phyloP scores from a whole-genome alignment of 805 yeast genomes.

The Candida patagonica region DNA sequence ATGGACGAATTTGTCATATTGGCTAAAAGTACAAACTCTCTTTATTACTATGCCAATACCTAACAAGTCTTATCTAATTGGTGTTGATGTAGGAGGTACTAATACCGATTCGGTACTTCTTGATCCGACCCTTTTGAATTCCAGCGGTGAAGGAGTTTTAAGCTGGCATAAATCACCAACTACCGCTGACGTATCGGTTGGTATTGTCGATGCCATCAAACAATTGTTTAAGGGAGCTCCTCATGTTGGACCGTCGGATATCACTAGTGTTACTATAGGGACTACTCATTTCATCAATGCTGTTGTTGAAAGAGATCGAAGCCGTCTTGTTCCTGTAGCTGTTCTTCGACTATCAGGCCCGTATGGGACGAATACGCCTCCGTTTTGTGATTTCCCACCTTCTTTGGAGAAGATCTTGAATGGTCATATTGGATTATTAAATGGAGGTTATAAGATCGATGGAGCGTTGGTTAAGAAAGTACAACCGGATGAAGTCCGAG shows the following conservation, averaged over 20 bases:
- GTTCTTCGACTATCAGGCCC: conserved; percentile 39
- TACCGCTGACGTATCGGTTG: conserved; percentile 37
- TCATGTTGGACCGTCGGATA: conserved; percentile 18
- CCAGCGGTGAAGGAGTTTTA: conserved; percentile 27
- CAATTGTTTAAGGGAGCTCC: conserved; percentile 23
- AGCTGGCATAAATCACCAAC: conserved; percentile 38
- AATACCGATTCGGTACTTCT: conserved; percentile 40
- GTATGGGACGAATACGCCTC: conserved; percentile 31
- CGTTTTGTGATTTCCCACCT: conserved; percentile 40
- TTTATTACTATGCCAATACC: too few relatives aligned
- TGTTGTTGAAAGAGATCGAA: conserved; percentile 38
- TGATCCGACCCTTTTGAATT: conserved; percentile 1
- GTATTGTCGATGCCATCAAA: conserved; percentile 33
- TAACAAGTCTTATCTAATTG: too few relatives aligned
- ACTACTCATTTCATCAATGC: conserved; percentile 47
- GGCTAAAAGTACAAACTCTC: too few relatives aligned
- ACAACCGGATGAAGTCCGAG: conserved; percentile 7
- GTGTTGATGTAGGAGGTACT: conserved; percentile 46
- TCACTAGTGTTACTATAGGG: conserved; percentile 42
- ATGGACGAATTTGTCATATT: too few relatives aligned
- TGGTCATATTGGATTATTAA: conserved; percentile 10
- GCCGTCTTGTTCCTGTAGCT: conserved; percentile 36
- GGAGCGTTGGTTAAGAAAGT: conserved; percentile 10
- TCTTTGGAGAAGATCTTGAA: conserved; percentile 8
- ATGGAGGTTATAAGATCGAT: conserved; percentile 14